Percentiles rank a stretch among this genome's conserved stretches.
Evolutionary conservation across 441 rosid genomes (phyloP).

Genomic region (Melastoma candidum): DNA sequence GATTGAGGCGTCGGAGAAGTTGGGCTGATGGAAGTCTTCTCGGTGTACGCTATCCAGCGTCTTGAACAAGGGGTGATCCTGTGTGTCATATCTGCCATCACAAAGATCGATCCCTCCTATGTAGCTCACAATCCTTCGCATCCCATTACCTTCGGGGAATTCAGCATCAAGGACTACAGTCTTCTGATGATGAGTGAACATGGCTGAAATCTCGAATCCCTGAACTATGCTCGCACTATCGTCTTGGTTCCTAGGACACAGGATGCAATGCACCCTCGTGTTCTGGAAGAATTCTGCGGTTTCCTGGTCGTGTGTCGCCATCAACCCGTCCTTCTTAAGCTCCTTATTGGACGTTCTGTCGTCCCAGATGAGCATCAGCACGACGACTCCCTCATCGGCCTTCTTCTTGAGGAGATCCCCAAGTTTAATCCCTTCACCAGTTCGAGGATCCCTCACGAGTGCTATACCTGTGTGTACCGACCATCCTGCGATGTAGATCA

Average conservation of each 20-base stretch:
- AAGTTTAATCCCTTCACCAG: slow-evolving; percentile 21
- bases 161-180: slow-evolving; percentile 37
- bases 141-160: slow-evolving; percentile 12
- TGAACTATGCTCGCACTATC: slow-evolving; percentile 20
- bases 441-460: slow-evolving; percentile 32
- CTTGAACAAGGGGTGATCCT: slow-evolving; percentile 37
- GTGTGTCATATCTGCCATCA: slow-evolving; percentile 48
- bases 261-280: slow-evolving; percentile 35
- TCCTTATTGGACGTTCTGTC: slow-evolving; percentile 34
- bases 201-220: slow-evolving; percentile 23
- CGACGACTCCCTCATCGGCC: slow-evolving; percentile 35
- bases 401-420: slow-evolving; percentile 38
- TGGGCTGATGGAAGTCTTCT: slow-evolving; percentile 56
- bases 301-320: slow-evolving; percentile 46
- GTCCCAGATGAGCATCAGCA: slow-evolving; percentile 56
- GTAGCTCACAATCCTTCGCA: slow-evolving; percentile 43
- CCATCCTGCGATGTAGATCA: slow-evolving; percentile 55
- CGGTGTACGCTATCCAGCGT: slow-evolving; percentile 29
- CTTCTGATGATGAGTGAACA: slow-evolving; percentile 65
- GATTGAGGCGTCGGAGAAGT: slow-evolving; percentile 41
- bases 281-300: slow-evolving; percentile 28
- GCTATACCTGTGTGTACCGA: slow-evolving; percentile 28
- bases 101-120: slow-evolving; percentile 65
- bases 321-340: slow-evolving; percentile 35
- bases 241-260: slow-evolving; percentile 40